Conservation (phyloP, 2,329 filamentous ascomycete species). For the Phaeosphaeria sp. region DNA sequence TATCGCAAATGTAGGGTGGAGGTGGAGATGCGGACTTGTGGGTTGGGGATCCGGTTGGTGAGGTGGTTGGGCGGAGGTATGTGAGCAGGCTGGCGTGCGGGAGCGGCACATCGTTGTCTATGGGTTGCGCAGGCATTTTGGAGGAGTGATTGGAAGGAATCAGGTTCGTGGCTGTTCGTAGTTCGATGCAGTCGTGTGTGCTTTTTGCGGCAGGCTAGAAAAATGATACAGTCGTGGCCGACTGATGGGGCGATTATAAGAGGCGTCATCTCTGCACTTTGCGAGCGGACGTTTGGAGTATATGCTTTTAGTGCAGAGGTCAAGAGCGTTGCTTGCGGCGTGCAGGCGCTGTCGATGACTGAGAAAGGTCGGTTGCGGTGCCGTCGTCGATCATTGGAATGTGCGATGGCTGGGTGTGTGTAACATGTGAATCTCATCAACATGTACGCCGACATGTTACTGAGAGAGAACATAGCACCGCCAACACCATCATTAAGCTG, state of each 20-base stretch:
- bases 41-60: not conserved
- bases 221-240: not conserved
- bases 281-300: not conserved
- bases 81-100: slow-evolving; percentile 19
- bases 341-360: not conserved
- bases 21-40: not conserved
- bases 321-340: not conserved
- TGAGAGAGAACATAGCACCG: not conserved
- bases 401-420: slow-evolving; percentile 3
- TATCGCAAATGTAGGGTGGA: not conserved
- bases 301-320: not conserved
- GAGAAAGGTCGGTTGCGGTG: slow-evolving; percentile 17
- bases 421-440: slow-evolving; percentile 1
- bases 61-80: slow-evolving; percentile 14
- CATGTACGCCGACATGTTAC: not conserved
- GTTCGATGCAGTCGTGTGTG: not conserved
- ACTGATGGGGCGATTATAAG: not conserved
- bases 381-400: slow-evolving; percentile 10
- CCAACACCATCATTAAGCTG: not conserved
- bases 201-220: not conserved
- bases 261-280: not conserved
- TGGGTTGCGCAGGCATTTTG: not conserved
- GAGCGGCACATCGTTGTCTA: slow-evolving; percentile 11
- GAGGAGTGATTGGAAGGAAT: not conserved
- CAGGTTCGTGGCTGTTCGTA: not conserved